Conservation (phyloP, 2,329 filamentous ascomycete genomes). For the Claviceps digitariae region DNA sequence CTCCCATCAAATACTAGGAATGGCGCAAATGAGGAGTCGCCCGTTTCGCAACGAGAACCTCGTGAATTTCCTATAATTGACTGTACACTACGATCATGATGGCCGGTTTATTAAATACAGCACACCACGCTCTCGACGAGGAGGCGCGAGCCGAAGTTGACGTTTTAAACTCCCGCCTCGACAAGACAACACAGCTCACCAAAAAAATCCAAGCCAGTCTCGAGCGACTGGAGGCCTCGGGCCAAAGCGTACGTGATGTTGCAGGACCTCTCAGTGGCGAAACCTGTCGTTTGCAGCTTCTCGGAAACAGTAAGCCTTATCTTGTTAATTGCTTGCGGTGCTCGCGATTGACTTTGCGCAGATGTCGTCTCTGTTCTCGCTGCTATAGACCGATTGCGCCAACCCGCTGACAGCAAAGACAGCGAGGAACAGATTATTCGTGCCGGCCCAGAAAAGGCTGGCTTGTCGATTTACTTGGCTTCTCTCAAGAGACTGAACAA, state of each 20-base stretch:
- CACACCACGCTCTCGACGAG: conserved; percentile 44
- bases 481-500: conserved; percentile 82
- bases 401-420: conserved; percentile 85
- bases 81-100: conserved; percentile 27
- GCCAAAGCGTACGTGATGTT: conserved; percentile 81
- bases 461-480: conserved; percentile 71
- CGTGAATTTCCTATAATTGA: background rate
- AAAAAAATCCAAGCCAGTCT: conserved; percentile 92
- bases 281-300: conserved; percentile 76
- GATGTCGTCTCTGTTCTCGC: conserved; percentile 77
- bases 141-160: conserved; percentile 58
- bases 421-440: conserved; percentile 87
- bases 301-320: conserved; percentile 55
- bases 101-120: conserved; percentile 31
- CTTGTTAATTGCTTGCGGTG: background rate
- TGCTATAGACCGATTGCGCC: conserved; percentile 76
- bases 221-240: conserved; percentile 70
- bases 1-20: background rate
- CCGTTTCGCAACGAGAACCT: background rate
- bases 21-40: background rate
- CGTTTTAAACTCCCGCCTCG: conserved; percentile 59
- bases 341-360: conserved; percentile 19
- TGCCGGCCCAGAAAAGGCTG: conserved; percentile 69
- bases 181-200: conserved; percentile 84
- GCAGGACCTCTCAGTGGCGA: conserved; percentile 88